Evolutionary conservation across 805 yeast genomes (phyloP).

Genomic region (Yamadazyma scolyti): DNA sequence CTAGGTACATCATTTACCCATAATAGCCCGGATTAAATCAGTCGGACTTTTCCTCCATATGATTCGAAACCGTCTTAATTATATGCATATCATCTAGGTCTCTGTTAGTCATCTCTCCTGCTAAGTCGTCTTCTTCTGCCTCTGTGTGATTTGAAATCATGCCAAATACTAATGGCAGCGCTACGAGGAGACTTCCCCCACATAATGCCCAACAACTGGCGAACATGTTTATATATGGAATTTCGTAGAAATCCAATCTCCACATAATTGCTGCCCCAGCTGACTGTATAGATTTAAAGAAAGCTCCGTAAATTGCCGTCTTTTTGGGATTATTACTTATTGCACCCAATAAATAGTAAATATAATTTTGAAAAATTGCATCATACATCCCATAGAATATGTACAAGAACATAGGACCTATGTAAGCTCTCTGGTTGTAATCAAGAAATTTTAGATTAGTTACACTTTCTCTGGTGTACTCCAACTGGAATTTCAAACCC

Average conservation of each 20-base stretch:
- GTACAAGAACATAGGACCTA: conserved; percentile 61
- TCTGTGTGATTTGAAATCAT: conserved; percentile 43
- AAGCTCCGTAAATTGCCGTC: conserved; percentile 55
- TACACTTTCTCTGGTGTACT: conserved; percentile 30
- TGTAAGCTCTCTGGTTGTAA: conserved; percentile 43
- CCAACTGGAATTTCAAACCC: conserved; percentile 45
- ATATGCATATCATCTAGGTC: conserved; percentile 2
- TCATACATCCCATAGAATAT: conserved; percentile 59
- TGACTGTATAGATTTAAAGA: conserved; percentile 60
- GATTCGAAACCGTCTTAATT: conserved; percentile 1
- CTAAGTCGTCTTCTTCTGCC: conserved; percentile 26
- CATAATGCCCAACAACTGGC: conserved; percentile 53
- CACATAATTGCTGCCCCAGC: conserved; percentile 63
- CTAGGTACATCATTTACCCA: too few species aligned
- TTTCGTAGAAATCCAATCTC: conserved; percentile 48
- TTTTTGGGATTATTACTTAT: conserved; percentile 55
- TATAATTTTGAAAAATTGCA: conserved; percentile 55
- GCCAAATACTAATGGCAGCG: conserved; percentile 43
- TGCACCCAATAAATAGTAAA: conserved; percentile 59
- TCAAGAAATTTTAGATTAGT: conserved; percentile 30
- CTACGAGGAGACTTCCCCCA: conserved; percentile 44
- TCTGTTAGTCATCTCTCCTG: conserved; percentile 7
- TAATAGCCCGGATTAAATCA: neutral
- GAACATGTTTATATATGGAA: conserved; percentile 36
- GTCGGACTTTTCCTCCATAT: too few species aligned